A percentile compares a stretch with the other conserved stretches of the same genome.
phyloP scores from a whole-genome alignment of 108 stramenopile species.

The Skeletonema tropicum region DNA sequence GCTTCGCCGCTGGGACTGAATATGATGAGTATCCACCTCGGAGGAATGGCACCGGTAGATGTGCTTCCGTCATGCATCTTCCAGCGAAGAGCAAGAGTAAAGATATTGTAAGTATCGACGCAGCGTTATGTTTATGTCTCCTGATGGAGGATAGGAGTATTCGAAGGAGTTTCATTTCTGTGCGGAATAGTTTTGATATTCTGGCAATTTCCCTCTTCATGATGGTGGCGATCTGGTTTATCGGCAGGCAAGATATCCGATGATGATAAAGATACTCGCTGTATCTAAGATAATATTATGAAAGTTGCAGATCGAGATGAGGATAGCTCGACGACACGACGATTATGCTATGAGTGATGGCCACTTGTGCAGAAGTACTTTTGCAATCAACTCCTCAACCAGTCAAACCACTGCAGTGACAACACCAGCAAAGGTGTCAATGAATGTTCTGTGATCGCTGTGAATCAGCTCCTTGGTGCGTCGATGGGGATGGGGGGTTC shows the following conservation, averaged over 20 bases:
- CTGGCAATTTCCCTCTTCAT: conserved; percentile 3
- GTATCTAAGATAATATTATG: too few relatives aligned
- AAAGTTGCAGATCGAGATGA: too few relatives aligned
- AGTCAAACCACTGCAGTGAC: too few relatives aligned
- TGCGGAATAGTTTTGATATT: background rate
- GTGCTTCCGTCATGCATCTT: conserved; percentile 25
- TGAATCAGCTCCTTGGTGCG: background rate
- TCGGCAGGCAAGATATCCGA: background rate
- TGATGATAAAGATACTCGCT: conserved; percentile 5
- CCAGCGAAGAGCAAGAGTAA: conserved; percentile 16
- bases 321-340: too few relatives aligned
- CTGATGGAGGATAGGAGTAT: background rate
- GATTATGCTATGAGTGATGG: too few relatives aligned
- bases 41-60: conserved; percentile 23
- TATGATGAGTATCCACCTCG: conserved; percentile 15
- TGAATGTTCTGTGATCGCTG: too few relatives aligned
- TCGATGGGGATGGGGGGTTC: too few relatives aligned
- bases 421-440: too few relatives aligned
- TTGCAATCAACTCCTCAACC: too few relatives aligned
- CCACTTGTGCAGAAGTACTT: too few relatives aligned
- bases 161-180: background rate
- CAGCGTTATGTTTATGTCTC: background rate
- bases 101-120: background rate
- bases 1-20: background rate
- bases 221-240: background rate